Evolutionary conservation across 129 eudicot genomes (phyloP).

Genomic region (Pulicaria dysenterica): DNA sequence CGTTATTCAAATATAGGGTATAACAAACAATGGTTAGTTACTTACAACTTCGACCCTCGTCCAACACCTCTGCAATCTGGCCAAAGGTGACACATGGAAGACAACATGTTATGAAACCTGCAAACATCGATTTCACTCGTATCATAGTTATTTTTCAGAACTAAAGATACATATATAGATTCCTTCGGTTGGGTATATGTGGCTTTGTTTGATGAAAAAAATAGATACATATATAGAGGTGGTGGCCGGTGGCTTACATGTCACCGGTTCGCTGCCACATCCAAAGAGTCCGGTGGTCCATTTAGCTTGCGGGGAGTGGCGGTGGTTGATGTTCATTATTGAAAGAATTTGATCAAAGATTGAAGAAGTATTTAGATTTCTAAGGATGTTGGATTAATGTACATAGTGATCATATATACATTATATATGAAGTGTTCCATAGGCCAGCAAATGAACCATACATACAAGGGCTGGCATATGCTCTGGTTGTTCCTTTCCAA

Average conservation of each 20-base stretch:
- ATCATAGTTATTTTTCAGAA: background rate
- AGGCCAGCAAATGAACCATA: conserved; percentile 15
- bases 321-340: conserved; percentile 19
- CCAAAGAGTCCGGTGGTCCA: conserved; percentile 28
- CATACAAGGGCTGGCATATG: background rate
- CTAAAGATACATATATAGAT: background rate
- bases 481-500: conserved; percentile 1
- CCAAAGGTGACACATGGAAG: conserved; percentile 59
- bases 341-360: background rate
- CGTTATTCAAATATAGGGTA: too few relatives aligned
- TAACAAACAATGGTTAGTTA: conserved; percentile 11
- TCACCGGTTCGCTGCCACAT: conserved; percentile 16
- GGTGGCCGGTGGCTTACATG: conserved; percentile 22
- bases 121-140: conserved; percentile 9
- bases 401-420: background rate
- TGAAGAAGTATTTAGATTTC: background rate
- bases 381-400: background rate
- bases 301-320: background rate
- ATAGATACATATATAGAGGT: background rate
- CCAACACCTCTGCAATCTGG: conserved; percentile 48
- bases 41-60: conserved; percentile 51
- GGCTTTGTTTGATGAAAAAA: too few relatives aligned
- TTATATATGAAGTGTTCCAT: background rate
- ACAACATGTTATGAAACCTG: conserved; percentile 54
- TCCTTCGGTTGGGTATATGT: too few relatives aligned